Conservation (phyloP, 208 protist species). For the Trichomonas vaginalis region DNA sequence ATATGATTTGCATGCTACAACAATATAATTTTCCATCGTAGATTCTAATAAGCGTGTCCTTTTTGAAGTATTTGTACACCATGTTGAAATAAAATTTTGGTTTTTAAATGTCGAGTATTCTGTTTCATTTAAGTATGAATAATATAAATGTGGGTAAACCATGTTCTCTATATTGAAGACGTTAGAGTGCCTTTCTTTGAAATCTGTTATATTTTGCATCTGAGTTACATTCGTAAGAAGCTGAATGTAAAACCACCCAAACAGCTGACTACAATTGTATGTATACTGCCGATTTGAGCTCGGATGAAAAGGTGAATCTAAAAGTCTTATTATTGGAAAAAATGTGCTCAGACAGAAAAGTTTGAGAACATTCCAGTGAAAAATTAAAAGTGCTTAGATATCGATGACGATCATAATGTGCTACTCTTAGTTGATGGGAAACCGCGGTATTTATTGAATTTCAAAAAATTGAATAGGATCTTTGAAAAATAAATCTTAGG, state of each 20-base stretch:
- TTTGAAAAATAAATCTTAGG: too few species aligned
- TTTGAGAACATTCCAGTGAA: too few species aligned
- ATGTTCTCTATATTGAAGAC: neutral
- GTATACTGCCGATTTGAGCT: too few species aligned
- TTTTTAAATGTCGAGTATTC: neutral
- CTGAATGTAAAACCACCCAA: neutral
- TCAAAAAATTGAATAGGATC: too few species aligned
- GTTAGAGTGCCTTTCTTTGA: neutral
- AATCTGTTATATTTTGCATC: neutral
- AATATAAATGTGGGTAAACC: neutral
- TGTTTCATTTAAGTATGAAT: neutral
- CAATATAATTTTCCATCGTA: neutral
- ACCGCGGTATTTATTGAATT: too few species aligned
- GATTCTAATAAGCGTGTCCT: neutral
- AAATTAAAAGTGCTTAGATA: too few species aligned
- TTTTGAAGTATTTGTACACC: neutral
- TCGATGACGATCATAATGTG: too few species aligned
- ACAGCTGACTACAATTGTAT: neutral
- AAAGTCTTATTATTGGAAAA: too few species aligned
- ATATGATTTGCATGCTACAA: neutral
- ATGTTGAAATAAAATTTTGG: neutral
- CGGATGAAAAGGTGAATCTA: too few species aligned
- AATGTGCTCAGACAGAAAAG: too few species aligned
- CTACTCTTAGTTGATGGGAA: too few species aligned
- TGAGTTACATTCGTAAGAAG: neutral